Base-by-base conservation (phyloP, 2,329 filamentous ascomycete species). In the Pestalotiopsis sp. region DNA sequence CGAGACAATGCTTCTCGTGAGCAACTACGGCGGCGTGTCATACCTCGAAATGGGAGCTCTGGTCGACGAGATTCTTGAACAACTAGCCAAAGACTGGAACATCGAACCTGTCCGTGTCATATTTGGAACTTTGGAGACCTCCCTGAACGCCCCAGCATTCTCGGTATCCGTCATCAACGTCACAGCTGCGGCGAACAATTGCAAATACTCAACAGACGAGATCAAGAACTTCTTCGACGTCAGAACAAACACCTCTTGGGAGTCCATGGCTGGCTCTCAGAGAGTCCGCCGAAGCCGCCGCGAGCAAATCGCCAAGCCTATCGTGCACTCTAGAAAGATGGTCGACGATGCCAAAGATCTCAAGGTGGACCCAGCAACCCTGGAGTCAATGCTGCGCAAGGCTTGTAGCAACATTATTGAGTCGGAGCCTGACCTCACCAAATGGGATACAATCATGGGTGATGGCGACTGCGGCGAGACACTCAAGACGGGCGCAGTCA, bases 81-180 rank as follows among this genome's bases (percentile, higher is more conserved):
- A 88, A 73, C 77, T 89, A 12, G 79, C 78, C 6, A 70, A 68
- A 0, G 76, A 82, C 69, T 89, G 86, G 84, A 79, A 80, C 5
- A 81, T 88, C 4, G 77, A 80, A 61, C 86, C 87, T 0, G 82
- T 83, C 3, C 83, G 91, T 38, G 85, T 92, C 65, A 84, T 88
- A 65, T 81, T 85, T 0, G 91, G 91, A 1, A 90, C 88, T 36
- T 86, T 91, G 68, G 92, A 93, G 85, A 93, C 91, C 0, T 92
- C 90, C 17, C 84, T 93, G 73, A 93, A 93, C 72, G 91, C 90
- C 0, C 86, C 91, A 0, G 91, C 90, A 0, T 93, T 93, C 75
- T 91, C 89, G 14, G 85, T 93, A 5, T 91, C 90, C 3, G 73
- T 93, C 63, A 80, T 92, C 74, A 92, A 90, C 76, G 76, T 90